Percentiles rank a stretch among this genome's conserved stretches.
Conservation (phyloP, 352 stramenopile genomes). For the Globisporangium camurandrum region DNA sequence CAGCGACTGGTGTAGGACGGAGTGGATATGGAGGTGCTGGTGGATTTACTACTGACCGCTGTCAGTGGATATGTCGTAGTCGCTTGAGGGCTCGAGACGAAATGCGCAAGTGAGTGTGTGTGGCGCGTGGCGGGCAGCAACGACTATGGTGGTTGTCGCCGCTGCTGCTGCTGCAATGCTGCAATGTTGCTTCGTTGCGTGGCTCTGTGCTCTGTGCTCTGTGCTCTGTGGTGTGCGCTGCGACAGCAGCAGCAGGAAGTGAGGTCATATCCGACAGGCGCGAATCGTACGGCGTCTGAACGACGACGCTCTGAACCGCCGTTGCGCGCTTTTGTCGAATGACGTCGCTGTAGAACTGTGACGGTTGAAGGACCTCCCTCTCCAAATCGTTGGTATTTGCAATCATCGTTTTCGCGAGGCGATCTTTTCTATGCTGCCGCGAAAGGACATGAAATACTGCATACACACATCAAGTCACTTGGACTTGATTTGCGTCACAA, state of each 20-base stretch:
- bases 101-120: constrained; percentile 8
- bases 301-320: no score
- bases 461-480: not conserved
- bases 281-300: not conserved
- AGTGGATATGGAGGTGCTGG: not conserved
- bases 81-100: not conserved
- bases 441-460: not conserved
- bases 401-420: not conserved
- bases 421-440: not conserved
- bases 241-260: no score
- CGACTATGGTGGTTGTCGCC: no score
- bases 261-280: not conserved
- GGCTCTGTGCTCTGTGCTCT: no score
- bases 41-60: no score
- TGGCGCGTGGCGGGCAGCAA: constrained; percentile 1
- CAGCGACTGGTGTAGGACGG: not conserved
- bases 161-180: not conserved
- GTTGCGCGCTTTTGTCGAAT: no score
- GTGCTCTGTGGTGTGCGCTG: no score
- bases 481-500: no score
- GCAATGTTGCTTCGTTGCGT: not conserved
- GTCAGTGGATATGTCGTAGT: not conserved
- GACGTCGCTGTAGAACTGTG: no score
- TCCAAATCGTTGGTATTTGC: no score
- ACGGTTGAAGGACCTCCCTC: not conserved